These are phyloP conservation scores for Phoenix roebelenii DNA, from an alignment of 176 grass and related monocot species.

Conservation along the genomic window DNA sequence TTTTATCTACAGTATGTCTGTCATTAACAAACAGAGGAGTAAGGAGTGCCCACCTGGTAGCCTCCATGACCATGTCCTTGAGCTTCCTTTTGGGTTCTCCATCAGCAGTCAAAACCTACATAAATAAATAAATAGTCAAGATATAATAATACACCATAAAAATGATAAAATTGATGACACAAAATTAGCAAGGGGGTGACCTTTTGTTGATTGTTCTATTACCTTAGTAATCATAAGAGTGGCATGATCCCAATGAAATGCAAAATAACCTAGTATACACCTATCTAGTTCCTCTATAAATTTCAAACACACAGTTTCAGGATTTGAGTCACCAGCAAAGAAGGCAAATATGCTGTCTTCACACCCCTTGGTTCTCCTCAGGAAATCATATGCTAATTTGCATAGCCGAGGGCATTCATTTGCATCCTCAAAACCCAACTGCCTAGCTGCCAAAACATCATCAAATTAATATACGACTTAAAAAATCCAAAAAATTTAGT, in stretches of 20 bases:
- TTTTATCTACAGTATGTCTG: no score
- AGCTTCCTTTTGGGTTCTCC: conserved; percentile 62
- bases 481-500: no score
- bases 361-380: conserved; percentile 50
- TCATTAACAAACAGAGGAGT: neutral
- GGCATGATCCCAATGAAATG: conserved; percentile 83
- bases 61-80: conserved; percentile 73
- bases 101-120: conserved; percentile 47
- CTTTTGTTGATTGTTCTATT: neutral
- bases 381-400: conserved; percentile 47
- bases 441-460: conserved; percentile 35
- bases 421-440: conserved; percentile 55
- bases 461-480: no score
- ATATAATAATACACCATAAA: no score
- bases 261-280: conserved; percentile 88
- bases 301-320: conserved; percentile 51
- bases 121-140: no score
- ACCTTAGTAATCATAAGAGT: conserved; percentile 65
- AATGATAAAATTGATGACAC: no score
- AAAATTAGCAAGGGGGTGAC: no score
- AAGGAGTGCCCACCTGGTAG: conserved; percentile 53
- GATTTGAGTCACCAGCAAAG: conserved; percentile 60
- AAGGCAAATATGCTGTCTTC: conserved; percentile 70
- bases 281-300: conserved; percentile 80
- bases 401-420: conserved; percentile 62